Evolutionary conservation across 2,329 filamentous ascomycete species (phyloP).

Genomic region (Fusarium caatingaense): DNA sequence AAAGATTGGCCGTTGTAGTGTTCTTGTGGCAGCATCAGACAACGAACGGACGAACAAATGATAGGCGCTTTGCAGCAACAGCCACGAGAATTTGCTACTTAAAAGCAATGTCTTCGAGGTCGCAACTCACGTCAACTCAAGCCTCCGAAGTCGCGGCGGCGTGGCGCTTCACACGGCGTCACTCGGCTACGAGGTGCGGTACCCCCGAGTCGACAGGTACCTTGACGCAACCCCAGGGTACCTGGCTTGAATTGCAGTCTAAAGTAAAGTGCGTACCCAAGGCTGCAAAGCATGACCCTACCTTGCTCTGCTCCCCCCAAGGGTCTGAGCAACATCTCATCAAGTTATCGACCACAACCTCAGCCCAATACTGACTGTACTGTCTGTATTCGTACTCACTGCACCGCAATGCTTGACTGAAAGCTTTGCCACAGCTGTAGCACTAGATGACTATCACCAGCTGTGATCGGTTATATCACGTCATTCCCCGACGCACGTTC

Average conservation of each 20-base stretch:
- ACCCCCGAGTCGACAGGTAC: conserved; percentile 30
- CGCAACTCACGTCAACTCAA: not conserved
- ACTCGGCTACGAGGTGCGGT: conserved; percentile 33
- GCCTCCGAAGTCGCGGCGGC: conserved; percentile 34
- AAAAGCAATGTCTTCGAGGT: conserved; percentile 7
- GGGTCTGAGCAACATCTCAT: conserved; percentile 32
- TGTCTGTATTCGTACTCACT: not conserved
- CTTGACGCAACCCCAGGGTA: conserved; percentile 10
- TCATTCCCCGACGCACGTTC: conserved; percentile 18
- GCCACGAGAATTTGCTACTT: not conserved
- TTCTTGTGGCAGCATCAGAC: not conserved
- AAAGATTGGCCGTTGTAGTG: not conserved
- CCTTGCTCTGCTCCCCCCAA: conserved; percentile 19
- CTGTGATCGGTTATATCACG: conserved; percentile 24
- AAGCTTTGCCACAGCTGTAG: not conserved
- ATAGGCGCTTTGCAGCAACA: not conserved
- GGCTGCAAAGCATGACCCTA: conserved; percentile 3
- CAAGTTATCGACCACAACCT: conserved; percentile 19
- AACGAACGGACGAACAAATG: not conserved
- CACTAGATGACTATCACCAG: conserved; percentile 3
- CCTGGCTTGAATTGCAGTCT: conserved; percentile 8
- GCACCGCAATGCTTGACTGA: not conserved
- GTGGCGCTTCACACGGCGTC: conserved; percentile 47
- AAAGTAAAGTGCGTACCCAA: conserved; percentile 4
- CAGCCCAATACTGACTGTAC: conserved; percentile 1